These are phyloP conservation scores for Paraphoma chrysanthemicola DNA, from an alignment of 2,329 filamentous ascomycete species.

Conservation along the genomic window DNA sequence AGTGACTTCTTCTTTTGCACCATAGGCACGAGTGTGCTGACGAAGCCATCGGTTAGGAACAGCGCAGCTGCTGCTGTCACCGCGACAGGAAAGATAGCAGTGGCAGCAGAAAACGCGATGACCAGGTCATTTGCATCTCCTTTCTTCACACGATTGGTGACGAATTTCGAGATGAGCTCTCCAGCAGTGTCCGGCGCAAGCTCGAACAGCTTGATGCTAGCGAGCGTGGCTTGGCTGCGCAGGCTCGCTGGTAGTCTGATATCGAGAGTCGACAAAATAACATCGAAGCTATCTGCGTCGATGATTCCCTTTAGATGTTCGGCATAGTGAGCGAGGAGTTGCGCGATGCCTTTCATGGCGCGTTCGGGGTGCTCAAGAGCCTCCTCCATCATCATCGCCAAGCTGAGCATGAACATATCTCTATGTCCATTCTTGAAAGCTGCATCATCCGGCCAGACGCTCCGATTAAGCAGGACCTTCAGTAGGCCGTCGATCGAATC, in stretches of 20 bases:
- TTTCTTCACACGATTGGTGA: constrained; percentile 73
- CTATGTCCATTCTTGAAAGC: constrained; percentile 54
- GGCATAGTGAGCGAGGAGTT: constrained; percentile 63
- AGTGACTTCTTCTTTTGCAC: constrained; percentile 83
- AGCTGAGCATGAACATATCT: constrained; percentile 76
- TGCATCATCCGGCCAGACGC: constrained; percentile 51
- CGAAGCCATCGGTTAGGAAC: constrained; percentile 88
- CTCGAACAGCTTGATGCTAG: constrained; percentile 83
- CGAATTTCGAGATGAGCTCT: constrained; percentile 74
- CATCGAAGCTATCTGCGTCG: constrained; percentile 79
- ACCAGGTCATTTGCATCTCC: constrained; percentile 88
- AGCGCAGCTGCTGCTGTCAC: constrained; percentile 76
- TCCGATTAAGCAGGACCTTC: constrained; percentile 51
- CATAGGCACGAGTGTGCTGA: constrained; percentile 76
- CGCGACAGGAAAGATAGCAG: constrained; percentile 84
- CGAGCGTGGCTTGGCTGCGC: constrained; percentile 80
- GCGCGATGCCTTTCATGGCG: constrained; percentile 66
- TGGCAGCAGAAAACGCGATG: constrained; percentile 90
- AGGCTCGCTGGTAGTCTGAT: constrained; percentile 77
- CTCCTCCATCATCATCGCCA: constrained; percentile 89
- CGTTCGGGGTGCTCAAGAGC: constrained; percentile 75
- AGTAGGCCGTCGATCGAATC: constrained; percentile 54
- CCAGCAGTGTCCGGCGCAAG: constrained; percentile 74
- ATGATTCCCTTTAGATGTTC: constrained; percentile 66
- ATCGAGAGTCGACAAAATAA: constrained; percentile 85